Base-by-base conservation (phyloP, 768 basidiomycete genomes). In the Mycena vitilis region DNA sequence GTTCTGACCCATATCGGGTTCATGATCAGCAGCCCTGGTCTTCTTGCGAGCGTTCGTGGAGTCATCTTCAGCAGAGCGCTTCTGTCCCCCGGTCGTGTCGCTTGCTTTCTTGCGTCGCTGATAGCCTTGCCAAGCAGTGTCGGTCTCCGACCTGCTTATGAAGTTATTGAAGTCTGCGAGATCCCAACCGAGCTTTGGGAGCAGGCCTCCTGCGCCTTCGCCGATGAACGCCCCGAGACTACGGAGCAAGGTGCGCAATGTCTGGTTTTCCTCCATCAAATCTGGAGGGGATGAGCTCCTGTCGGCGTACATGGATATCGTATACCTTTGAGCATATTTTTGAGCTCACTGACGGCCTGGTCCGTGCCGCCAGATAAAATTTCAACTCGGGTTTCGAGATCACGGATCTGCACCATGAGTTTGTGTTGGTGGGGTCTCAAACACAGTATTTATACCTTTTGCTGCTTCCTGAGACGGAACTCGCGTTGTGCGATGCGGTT, bases 361-460 rank as follows among this genome's bases (percentile, higher is more conserved):
- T 96, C 96, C 74, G 95, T 91, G 48, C 93, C 94, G 22, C 94
- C 95, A 7, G 95, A 97, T 20, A 98, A 86, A 10, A 98, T 90
- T 79, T 96, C 95, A n/a, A 98, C 95, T 52, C 94, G 89, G 22
- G 95, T 95, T 81, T 98, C 96, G 44, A 98, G 88, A 80, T 98
- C 96, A 23, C 95, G 93, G 78, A 98, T 96, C 94, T 98, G 73
- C 47, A 36, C 11, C 23, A 34, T 48, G 68, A 62, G 65, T 62
- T 57, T 42, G 54, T 54, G 44, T 30, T 30, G 30, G 30, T 30
- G 30, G 30, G 30, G 30, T 30, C 30, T 30, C 30, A 30, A 30
- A 30, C 3, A 30, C 30, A 5, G 30, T 30, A 30, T 11, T 79
- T 83, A 66, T 65, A 91, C 91, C 77, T 91, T 85, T 71, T 96